Percentiles rank a stretch among this genome's conserved stretches.
Conservation (phyloP, 1,284 basidiomycete species). For the Rhizopogon hawkerae region DNA sequence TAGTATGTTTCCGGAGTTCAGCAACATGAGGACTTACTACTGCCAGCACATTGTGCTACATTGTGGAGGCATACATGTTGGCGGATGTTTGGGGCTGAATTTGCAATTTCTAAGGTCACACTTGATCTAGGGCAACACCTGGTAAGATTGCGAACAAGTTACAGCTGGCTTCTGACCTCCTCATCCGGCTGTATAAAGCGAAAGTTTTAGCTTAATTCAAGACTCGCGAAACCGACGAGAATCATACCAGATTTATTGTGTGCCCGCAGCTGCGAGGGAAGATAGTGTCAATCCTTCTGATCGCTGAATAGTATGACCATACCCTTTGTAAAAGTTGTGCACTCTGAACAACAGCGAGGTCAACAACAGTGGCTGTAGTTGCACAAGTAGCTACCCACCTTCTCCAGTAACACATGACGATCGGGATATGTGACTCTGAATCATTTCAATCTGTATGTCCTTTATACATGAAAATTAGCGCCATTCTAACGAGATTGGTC, state of each 20-base stretch:
- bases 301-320: constrained; percentile 13
- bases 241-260: constrained; percentile 43
- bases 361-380: constrained; percentile 4
- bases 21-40: constrained; percentile 41
- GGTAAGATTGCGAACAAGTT: constrained; percentile 9
- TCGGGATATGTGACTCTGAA: constrained; percentile 12
- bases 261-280: constrained; percentile 46
- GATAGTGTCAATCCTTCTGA: constrained; percentile 5
- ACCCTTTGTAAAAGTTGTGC: constrained; percentile 43
- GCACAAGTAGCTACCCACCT: constrained; percentile 18
- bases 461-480: constrained; percentile 21
- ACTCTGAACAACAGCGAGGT: constrained; percentile 30
- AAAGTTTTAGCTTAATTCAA: constrained; percentile 4
- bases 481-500: constrained; percentile 11
- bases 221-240: constrained; percentile 5
- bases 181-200: constrained; percentile 44
- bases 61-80: constrained; percentile 38
- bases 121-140: constrained; percentile 40
- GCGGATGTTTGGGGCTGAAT: constrained; percentile 55
- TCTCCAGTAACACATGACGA: constrained; percentile 39
- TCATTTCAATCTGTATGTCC: constrained; percentile 10
- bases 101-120: constrained; percentile 53
- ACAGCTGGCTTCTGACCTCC: constrained; percentile 35
- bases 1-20: constrained; percentile 5
- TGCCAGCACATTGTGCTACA: constrained; percentile 62